Evolutionary conservation across 306 rosid species (phyloP), one percentile per base, ranked within the genome.

Genomic region (Delonix regia): DNA sequence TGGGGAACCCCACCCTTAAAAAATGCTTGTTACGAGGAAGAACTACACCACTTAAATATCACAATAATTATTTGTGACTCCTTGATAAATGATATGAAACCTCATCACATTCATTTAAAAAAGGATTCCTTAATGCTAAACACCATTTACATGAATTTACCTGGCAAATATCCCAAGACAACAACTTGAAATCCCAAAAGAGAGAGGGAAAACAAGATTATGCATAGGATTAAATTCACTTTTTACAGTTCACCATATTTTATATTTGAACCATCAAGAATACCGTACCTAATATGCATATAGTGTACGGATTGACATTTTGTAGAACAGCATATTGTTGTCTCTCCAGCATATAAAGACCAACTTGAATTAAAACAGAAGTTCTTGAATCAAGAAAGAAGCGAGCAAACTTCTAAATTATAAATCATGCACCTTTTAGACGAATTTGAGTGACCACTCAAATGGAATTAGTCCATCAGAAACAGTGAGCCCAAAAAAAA

Each of bases 271-370:
- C 62, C 38, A 36, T 51, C 21, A 3, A 22, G 39, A 14, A 78
- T 22, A 24, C 73, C 11, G 7, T 4, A 12, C 45, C 71, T 39
- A 24, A 44, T 63, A 76, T 75, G 66, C 53, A 61, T 72, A 71
- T 71, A 73, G 76, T 57, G 15, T 80, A 66, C 33, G 42, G 27
- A 73, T 48, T 27, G 24, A 44, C 42, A 69, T 62, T 73, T 55
- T 49, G 19, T 12, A 22, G 15, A 76, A 76, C 68, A 56, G 48
- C 47, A 36, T 36, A 68, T 22, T 42, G 18, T 45, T 56, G 69
- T 30, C 52, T 72, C 78, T 57, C 64, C 16, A 28, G 53, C 33
- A 4, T 14, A 9, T 9, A 21, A 53, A 53, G 41, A 36, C 21
- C 24, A 51, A n/a, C 39, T 16, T 47, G 45, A 61, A 33, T 67